phyloP scores from a whole-genome alignment of 352 stramenopile genomes.

The Globisporangium polare region DNA sequence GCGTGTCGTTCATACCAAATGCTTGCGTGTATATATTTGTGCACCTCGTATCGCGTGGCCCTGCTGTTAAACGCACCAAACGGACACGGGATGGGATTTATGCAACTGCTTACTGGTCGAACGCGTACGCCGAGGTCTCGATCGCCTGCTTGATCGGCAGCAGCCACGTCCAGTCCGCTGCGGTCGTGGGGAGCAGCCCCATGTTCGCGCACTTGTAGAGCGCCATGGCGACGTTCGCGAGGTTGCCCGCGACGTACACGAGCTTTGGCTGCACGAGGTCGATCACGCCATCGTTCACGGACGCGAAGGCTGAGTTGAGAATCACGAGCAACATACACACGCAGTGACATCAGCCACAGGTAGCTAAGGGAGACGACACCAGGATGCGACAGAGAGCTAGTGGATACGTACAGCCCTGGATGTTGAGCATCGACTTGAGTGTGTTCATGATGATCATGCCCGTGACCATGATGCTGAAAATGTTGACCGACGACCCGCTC shows the following conservation, averaged over 20 bases:
- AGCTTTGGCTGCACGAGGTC: conserved; percentile 88
- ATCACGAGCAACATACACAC: conserved; percentile 2
- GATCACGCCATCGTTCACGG: conserved; percentile 68
- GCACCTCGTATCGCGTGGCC: background rate
- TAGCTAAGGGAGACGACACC: background rate
- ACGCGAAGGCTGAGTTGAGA: conserved; percentile 72
- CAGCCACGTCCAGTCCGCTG: conserved; percentile 91
- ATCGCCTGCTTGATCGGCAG: conserved; percentile 79
- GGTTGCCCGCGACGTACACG: conserved; percentile 85
- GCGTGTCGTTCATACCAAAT: conserved; percentile 2
- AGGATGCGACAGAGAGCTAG: background rate
- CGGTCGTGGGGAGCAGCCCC: conserved; percentile 89
- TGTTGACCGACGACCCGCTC: conserved; percentile 92
- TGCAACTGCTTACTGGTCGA: conserved; percentile 18
- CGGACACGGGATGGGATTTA: background rate
- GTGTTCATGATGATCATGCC: conserved; percentile 92
- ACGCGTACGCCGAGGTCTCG: conserved; percentile 72
- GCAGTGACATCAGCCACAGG: background rate
- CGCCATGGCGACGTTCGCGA: conserved; percentile 82
- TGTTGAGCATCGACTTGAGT: conserved; percentile 86
- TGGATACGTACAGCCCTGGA: conserved; percentile 46
- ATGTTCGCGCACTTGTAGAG: conserved; percentile 93
- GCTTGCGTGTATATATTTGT: conserved; percentile 1
- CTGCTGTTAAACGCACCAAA: background rate
- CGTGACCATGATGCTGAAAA: conserved; percentile 95